Evolutionary conservation across 2,329 filamentous ascomycete genomes (phyloP).

Genomic region (Reticulascus tulasneorum): DNA sequence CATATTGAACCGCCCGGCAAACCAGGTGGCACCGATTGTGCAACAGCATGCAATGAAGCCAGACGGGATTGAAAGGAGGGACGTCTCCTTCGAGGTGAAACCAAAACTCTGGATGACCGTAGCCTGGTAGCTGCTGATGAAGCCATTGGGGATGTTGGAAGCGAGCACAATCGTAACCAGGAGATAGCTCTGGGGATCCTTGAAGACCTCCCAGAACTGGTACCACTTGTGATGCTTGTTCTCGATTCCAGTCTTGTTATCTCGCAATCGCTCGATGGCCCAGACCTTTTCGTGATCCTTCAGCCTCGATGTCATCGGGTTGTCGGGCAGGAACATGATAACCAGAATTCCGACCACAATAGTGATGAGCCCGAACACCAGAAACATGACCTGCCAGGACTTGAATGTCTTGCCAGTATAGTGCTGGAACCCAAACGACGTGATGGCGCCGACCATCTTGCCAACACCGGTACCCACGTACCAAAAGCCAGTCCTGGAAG

Average conservation of each 20-base stretch:
- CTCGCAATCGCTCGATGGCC: conserved; percentile 66
- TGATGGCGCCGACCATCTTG: conserved; percentile 51
- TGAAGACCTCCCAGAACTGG: conserved; percentile 52
- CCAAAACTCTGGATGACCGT: conserved; percentile 59
- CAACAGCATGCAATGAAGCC: conserved; percentile 57
- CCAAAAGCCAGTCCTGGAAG: conserved; percentile 61
- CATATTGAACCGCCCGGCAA: conserved; percentile 53
- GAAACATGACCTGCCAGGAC: conserved; percentile 50
- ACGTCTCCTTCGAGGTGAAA: conserved; percentile 53
- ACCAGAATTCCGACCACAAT: conserved; percentile 53
- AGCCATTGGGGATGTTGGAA: conserved; percentile 60
- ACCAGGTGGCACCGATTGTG: conserved; percentile 55
- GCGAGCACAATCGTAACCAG: conserved; percentile 58
- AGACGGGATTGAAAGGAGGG: conserved; percentile 64
- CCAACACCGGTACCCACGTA: conserved; percentile 59
- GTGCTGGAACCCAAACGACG: conserved; percentile 55
- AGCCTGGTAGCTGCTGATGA: conserved; percentile 63
- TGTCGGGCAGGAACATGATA: conserved; percentile 56
- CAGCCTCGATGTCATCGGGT: conserved; percentile 54
- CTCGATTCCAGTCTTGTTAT: conserved; percentile 73
- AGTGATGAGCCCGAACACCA: conserved; percentile 59
- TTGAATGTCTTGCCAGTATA: conserved; percentile 32
- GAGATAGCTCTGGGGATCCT: conserved; percentile 52
- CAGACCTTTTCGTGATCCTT: conserved; percentile 63
- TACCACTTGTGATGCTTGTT: conserved; percentile 65